A percentile compares a stretch with the other conserved stretches of the same genome.
phyloP scores from a whole-genome alignment of 345 rosid species.

The Microcos paniculata region DNA sequence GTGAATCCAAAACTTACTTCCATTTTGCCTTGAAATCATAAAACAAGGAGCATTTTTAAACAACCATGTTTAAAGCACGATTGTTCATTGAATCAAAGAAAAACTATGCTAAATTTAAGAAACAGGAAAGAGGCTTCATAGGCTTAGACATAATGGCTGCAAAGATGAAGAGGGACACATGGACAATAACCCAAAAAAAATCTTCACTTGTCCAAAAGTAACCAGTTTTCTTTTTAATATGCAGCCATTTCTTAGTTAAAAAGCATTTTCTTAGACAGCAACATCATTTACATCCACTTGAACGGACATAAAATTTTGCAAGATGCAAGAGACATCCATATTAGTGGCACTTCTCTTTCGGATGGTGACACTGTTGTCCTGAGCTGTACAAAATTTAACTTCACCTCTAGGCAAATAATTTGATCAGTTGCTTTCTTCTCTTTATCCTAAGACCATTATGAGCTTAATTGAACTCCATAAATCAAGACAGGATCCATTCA shows the following conservation, averaged over 20 bases:
- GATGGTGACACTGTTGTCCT: background rate
- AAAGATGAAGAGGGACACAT: background rate
- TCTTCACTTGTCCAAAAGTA: background rate
- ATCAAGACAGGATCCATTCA: background rate
- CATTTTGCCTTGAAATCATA: background rate
- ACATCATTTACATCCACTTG: background rate
- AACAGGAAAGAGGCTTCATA: background rate
- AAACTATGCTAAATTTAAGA: background rate
- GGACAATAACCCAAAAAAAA: background rate
- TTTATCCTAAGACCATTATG: background rate
- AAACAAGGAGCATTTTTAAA: background rate
- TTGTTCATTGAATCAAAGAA: background rate
- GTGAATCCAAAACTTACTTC: background rate
- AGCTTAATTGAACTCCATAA: background rate
- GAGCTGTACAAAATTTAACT: background rate
- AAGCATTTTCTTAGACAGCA: too few relatives aligned
- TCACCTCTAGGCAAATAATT: background rate
- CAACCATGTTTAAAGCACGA: background rate
- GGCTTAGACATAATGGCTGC: background rate
- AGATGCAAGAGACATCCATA: background rate
- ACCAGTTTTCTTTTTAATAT: background rate
- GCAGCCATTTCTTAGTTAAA: background rate
- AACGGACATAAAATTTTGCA: background rate
- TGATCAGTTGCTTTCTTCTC: background rate
- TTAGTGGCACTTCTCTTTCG: background rate